These are phyloP conservation scores for Xerocomus amazonicus DNA, from an alignment of 1,284 basidiomycete genomes.

Conservation along the genomic window DNA sequence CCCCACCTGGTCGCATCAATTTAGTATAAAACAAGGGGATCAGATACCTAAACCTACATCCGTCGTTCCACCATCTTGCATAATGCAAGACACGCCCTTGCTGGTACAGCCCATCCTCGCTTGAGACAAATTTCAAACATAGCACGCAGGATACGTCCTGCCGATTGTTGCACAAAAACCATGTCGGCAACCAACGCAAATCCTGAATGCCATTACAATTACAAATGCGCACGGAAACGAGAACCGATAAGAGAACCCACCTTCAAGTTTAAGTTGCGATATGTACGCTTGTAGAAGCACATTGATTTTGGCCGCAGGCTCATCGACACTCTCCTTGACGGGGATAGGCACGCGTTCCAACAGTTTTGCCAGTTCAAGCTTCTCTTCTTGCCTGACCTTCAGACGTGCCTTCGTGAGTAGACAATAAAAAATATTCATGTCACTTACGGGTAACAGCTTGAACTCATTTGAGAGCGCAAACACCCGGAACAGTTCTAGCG, in stretches of 20 bases:
- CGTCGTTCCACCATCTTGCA: constrained; percentile 97
- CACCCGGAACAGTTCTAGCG: constrained; percentile 91
- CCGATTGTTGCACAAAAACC: constrained; percentile 94
- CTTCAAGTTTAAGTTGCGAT: constrained; percentile 91
- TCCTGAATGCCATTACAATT: constrained; percentile 36
- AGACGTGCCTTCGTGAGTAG: background rate
- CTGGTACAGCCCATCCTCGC: constrained; percentile 95
- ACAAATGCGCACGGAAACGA: background rate
- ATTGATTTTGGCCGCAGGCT: constrained; percentile 97
- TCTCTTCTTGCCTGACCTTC: constrained; percentile 73
- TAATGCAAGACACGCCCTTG: constrained; percentile 86
- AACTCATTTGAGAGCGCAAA: constrained; percentile 98
- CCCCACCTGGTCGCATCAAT: constrained; percentile 68
- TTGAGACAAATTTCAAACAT: constrained; percentile 99
- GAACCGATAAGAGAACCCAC: constrained; percentile 31
- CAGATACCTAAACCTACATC: constrained; percentile 51
- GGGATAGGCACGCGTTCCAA: constrained; percentile 96
- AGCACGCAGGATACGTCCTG: constrained; percentile 91
- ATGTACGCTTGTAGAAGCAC: constrained; percentile 95
- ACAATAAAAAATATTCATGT: background rate
- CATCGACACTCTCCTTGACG: constrained; percentile 95
- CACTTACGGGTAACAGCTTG: constrained; percentile 82
- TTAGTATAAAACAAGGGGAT: background rate
- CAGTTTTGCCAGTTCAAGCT: constrained; percentile 89
- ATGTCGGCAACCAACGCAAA: constrained; percentile 98